Percentiles rank a stretch among this genome's conserved stretches.
These are phyloP conservation scores for Brettanomyces naardenensis DNA, from an alignment of 805 yeast species.

Conservation along the genomic window DNA sequence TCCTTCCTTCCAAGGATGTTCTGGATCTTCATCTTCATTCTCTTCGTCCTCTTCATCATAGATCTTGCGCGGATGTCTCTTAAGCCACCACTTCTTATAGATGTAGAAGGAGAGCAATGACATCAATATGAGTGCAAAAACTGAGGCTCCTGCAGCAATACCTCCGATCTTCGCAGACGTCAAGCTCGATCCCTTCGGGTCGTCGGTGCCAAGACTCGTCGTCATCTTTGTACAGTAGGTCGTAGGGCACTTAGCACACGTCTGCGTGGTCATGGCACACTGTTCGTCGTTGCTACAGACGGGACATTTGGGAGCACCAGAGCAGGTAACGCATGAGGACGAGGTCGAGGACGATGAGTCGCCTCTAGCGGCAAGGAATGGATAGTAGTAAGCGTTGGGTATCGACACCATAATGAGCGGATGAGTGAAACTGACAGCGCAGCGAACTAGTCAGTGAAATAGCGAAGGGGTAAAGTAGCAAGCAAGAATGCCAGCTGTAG, in stretches of 20 bases:
- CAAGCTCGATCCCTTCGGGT: constrained; percentile 10
- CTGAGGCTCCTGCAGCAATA: constrained; percentile 67
- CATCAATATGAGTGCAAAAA: constrained; percentile 38
- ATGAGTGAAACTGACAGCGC: too few relatives aligned
- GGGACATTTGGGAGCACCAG: constrained; percentile 42
- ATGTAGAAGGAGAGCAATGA: constrained; percentile 31
- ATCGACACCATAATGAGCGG: background rate
- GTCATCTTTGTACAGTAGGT: constrained; percentile 38
- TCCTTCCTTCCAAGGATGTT: constrained; percentile 9
- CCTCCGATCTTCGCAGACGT: constrained; percentile 39
- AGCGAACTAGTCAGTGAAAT: too few relatives aligned
- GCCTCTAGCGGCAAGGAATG: constrained; percentile 6
- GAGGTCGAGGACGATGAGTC: constrained; percentile 16
- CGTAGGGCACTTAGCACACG: constrained; percentile 51
- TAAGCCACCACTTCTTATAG: constrained; percentile 35
- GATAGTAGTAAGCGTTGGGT: background rate
- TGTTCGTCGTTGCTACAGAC: constrained; percentile 41
- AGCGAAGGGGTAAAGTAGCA: too few relatives aligned
- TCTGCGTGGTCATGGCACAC: constrained; percentile 47
- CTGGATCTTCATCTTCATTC: constrained; percentile 17
- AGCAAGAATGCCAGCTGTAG: too few relatives aligned
- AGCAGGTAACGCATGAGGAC: constrained; percentile 25
- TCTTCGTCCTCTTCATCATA: constrained; percentile 21
- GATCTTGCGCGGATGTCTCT: constrained; percentile 24
- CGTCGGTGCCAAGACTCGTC: constrained; percentile 11